Evolutionary conservation across 73 alveolate genomes (phyloP).

Genomic region (Paramecium bursaria): DNA sequence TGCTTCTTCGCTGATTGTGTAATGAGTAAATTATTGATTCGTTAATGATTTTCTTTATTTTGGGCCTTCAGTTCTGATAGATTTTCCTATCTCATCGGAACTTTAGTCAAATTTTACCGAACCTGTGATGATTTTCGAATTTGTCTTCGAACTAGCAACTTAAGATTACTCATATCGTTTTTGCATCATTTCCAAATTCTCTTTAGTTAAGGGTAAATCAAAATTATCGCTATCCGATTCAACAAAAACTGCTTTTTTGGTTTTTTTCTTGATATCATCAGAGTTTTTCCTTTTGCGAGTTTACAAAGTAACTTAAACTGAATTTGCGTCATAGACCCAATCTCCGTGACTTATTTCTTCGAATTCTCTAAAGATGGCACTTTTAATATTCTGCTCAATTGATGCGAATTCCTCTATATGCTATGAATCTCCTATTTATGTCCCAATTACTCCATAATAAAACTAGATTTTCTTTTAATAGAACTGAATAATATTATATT

Average conservation of each 20-base stretch:
- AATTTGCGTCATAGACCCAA: constrained; percentile 1
- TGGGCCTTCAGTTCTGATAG: constrained; percentile 3
- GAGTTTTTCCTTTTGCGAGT: neutral
- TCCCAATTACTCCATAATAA: constrained; percentile 18
- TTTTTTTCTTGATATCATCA: neutral
- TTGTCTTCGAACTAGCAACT: constrained; percentile 25
- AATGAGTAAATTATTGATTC: neutral
- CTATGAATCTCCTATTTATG: constrained; percentile 14
- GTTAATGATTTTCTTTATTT: constrained; percentile 50
- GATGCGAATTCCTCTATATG: constrained; percentile 25
- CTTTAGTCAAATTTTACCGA: constrained; percentile 46
- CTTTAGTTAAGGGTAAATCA: constrained; percentile 27
- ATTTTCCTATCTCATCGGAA: constrained; percentile 7
- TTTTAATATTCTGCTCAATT: constrained; percentile 50
- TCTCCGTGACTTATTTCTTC: constrained; percentile 10
- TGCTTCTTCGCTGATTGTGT: constrained; percentile 46
- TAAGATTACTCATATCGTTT: constrained; percentile 3
- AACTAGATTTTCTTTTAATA: neutral
- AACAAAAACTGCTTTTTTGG: neutral
- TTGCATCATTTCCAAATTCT: constrained; percentile 56
- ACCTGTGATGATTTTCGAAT: neutral
- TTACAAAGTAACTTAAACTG: too few relatives aligned
- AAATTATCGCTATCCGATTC: constrained; percentile 30
- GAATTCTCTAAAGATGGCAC: constrained; percentile 61
- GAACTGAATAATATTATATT: constrained; percentile 9